Percentiles rank a stretch among this genome's conserved stretches.
Evolutionary conservation across 495 filamentous ascomycete genomes (phyloP).

Genomic region (Penicillium flavigenum): DNA sequence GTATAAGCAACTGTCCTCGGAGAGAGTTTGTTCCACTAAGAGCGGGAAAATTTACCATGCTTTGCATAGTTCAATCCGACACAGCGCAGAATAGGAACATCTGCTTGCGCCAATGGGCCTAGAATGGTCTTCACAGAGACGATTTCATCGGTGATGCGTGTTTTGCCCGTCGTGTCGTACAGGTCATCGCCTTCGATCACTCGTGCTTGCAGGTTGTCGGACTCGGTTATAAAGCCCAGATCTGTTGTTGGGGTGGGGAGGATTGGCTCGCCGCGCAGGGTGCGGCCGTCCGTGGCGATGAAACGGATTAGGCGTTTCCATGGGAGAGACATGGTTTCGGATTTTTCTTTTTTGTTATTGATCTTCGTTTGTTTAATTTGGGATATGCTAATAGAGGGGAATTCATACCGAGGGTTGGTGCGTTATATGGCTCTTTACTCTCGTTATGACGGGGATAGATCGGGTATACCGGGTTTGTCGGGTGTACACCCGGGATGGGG

Average conservation of each 20-base stretch:
- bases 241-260: conserved; percentile 40
- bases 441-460: background rate
- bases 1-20: background rate
- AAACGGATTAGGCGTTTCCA: conserved; percentile 55
- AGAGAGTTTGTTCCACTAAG: background rate
- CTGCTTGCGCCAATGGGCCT: conserved; percentile 33
- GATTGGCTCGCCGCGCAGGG: conserved; percentile 50
- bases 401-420: conserved; percentile 21
- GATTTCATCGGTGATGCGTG: conserved; percentile 34
- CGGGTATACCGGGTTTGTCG: conserved; percentile 3
- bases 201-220: conserved; percentile 37
- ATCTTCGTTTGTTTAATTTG: background rate
- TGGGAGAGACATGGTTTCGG: conserved; percentile 18
- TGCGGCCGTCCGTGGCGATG: conserved; percentile 42
- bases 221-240: conserved; percentile 38
- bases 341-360: background rate
- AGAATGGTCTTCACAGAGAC: conserved; percentile 38
- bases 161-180: conserved; percentile 37
- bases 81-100: conserved; percentile 41
- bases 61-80: conserved; percentile 43
- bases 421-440: background rate
- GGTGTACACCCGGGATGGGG: background rate
- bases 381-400: background rate
- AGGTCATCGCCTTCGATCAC: conserved; percentile 42
- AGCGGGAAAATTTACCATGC: conserved; percentile 30